Conservation (phyloP, 2,329 filamentous ascomycete species). For the Graphiopsis chlorocephala region DNA sequence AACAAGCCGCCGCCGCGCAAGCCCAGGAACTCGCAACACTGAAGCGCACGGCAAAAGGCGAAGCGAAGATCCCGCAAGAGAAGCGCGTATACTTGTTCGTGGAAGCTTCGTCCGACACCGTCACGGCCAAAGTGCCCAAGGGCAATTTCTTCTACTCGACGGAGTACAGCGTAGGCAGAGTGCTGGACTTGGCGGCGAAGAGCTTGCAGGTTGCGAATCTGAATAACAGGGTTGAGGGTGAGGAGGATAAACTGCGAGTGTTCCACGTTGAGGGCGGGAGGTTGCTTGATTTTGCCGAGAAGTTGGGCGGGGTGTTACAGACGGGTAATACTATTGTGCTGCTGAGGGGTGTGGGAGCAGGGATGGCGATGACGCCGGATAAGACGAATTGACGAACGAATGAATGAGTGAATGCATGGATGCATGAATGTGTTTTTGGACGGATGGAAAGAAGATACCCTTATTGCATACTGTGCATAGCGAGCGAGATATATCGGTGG, state of each 20-base stretch:
- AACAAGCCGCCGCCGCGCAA: constrained; percentile 59
- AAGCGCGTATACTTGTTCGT: constrained; percentile 90
- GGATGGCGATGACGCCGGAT: constrained; percentile 32
- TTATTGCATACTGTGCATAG: constrained; percentile 6
- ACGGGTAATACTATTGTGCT: constrained; percentile 90
- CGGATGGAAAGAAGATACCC: constrained; percentile 2
- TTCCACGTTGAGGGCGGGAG: constrained; percentile 92
- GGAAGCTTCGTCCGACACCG: constrained; percentile 84
- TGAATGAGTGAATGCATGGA: background rate
- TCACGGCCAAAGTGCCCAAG: constrained; percentile 75
- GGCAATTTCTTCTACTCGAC: constrained; percentile 51
- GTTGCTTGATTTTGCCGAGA: constrained; percentile 82
- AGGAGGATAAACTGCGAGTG: constrained; percentile 77
- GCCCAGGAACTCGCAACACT: constrained; percentile 70
- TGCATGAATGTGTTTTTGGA: background rate
- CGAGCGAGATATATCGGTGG: background rate
- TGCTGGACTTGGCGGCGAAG: constrained; percentile 75
- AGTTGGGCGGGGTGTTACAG: constrained; percentile 68
- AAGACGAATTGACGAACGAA: constrained; percentile 22
- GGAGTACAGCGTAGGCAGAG: constrained; percentile 85
- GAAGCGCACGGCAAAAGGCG: constrained; percentile 87
- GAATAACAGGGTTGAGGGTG: constrained; percentile 73
- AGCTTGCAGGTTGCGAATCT: constrained; percentile 76
- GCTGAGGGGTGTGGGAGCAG: constrained; percentile 78
- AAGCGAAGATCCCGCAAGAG: constrained; percentile 73